Percentiles rank a stretch among this genome's conserved stretches.
Conservation (phyloP, 345 rosid species). For the Hibiscus trionum region DNA sequence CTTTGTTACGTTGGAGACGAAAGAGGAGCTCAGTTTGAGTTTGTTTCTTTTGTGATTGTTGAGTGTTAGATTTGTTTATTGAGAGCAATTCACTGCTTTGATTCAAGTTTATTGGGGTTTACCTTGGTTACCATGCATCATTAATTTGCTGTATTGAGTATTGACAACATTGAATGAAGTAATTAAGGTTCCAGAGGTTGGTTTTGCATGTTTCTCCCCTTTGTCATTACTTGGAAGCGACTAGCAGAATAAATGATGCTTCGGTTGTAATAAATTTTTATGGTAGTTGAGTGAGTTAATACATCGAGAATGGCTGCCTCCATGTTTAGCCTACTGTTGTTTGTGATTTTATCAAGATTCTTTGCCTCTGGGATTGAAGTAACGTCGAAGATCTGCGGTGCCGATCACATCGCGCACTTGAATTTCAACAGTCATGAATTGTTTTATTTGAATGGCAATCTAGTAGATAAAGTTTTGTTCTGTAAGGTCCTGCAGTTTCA, state of each 20-base stretch:
- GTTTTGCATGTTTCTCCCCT: background rate
- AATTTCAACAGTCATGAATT: conserved; percentile 29
- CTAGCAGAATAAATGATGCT: conserved; percentile 14
- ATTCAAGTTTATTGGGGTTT: background rate
- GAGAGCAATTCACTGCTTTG: background rate
- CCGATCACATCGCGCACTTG: conserved; percentile 44
- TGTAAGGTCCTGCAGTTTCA: conserved; percentile 47
- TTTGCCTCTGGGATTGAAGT: conserved; percentile 32
- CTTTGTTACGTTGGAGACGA: background rate
- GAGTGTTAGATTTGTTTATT: background rate
- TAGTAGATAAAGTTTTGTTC: conserved; percentile 40
- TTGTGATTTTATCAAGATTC: conserved; percentile 30
- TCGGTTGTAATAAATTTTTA: background rate
- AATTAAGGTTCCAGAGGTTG: conserved; percentile 10
- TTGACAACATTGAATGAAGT: background rate
- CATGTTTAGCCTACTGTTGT: conserved; percentile 22
- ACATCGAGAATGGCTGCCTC: conserved; percentile 25
- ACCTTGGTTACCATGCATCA: background rate
- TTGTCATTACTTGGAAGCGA: background rate
- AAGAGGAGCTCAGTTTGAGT: background rate
- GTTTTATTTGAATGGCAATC: conserved; percentile 54
- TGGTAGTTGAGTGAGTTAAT: conserved; percentile 11
- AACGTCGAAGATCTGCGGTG: conserved; percentile 44
- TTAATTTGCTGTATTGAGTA: background rate
- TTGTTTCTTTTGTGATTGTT: background rate